phyloP scores from a whole-genome alignment of 495 filamentous ascomycete genomes.

The Annulohypoxylon nitens region DNA sequence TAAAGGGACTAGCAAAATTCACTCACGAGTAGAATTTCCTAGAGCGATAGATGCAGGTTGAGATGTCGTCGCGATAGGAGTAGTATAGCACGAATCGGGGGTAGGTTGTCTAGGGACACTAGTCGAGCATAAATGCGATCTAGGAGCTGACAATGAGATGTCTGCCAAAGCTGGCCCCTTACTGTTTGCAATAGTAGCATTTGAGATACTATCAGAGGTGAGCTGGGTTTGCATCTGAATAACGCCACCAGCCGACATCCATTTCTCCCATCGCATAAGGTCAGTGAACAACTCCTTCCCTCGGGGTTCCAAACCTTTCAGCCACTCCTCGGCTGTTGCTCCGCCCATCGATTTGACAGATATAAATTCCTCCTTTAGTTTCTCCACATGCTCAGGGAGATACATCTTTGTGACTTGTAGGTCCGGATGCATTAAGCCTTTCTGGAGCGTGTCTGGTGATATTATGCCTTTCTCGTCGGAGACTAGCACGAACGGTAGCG shows the following conservation, averaged over 20 bases:
- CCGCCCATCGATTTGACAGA: slow-evolving; percentile 69
- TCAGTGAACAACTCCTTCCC: slow-evolving; percentile 70
- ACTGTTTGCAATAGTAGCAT: not conserved
- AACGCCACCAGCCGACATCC: slow-evolving; percentile 67
- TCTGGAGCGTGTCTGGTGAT: slow-evolving; percentile 63
- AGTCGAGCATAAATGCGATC: slow-evolving; percentile 10
- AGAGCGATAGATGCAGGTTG: slow-evolving; percentile 5
- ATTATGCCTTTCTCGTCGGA: slow-evolving; percentile 70
- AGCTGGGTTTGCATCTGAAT: slow-evolving; percentile 50
- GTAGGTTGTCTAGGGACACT: slow-evolving; percentile 1
- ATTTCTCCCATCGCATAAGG: slow-evolving; percentile 77
- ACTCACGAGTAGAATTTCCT: slow-evolving; percentile 12
- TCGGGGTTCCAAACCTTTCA: slow-evolving; percentile 73
- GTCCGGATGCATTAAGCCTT: slow-evolving; percentile 57
- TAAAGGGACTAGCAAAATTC: not conserved
- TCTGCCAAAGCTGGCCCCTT: slow-evolving; percentile 11
- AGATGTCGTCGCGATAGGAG: not conserved
- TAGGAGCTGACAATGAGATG: slow-evolving; percentile 10
- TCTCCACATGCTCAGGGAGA: slow-evolving; percentile 67
- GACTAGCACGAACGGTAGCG: slow-evolving; percentile 74
- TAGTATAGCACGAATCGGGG: not conserved
- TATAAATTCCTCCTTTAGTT: slow-evolving; percentile 67
- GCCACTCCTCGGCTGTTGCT: slow-evolving; percentile 77
- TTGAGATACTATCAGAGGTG: slow-evolving; percentile 6
- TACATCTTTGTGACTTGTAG: slow-evolving; percentile 72